phyloP scores from a whole-genome alignment of 2,329 filamentous ascomycete genomes.

The Microsporum ferrugineum region DNA sequence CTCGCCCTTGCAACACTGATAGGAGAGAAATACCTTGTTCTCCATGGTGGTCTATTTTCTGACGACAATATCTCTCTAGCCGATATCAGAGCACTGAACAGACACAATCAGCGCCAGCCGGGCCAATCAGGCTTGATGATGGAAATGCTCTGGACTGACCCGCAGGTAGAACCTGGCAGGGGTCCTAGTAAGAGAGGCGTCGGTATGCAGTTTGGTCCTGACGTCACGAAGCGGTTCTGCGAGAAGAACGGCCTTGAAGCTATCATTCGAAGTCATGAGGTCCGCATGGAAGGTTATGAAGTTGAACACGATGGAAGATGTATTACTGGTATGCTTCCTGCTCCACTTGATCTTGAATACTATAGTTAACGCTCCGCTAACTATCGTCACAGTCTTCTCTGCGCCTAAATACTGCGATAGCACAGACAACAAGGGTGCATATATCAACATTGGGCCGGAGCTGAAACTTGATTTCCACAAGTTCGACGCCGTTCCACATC shows the following conservation, averaged over 20 bases:
- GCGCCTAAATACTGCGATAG: conserved; percentile 96
- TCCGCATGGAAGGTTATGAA: conserved; percentile 98
- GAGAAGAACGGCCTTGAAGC: conserved; percentile 90
- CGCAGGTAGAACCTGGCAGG: conserved; percentile 71
- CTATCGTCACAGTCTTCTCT: conserved; percentile 60
- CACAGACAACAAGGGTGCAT: conserved; percentile 95
- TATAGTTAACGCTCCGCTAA: not conserved
- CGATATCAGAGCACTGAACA: conserved; percentile 84
- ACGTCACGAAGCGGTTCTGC: conserved; percentile 92
- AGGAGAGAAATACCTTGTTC: conserved; percentile 77
- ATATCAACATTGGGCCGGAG: conserved; percentile 89
- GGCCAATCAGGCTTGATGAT: conserved; percentile 96
- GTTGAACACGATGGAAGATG: conserved; percentile 92
- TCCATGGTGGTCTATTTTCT: conserved; percentile 92
- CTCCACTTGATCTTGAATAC: not conserved
- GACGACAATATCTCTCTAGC: conserved; percentile 83
- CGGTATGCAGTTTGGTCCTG: conserved; percentile 90
- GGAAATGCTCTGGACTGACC: conserved; percentile 99
- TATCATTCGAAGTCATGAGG: conserved; percentile 93
- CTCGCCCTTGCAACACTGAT: conserved; percentile 85
- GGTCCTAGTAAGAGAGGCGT: conserved; percentile 95
- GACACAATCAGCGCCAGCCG: conserved; percentile 82
- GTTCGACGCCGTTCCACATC: conserved; percentile 94
- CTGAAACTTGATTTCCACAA: conserved; percentile 86
- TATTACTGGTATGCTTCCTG: conserved; percentile 60